Base-by-base conservation (phyloP, 2,329 filamentous ascomycete species). In the Byssothecium circinans region DNA sequence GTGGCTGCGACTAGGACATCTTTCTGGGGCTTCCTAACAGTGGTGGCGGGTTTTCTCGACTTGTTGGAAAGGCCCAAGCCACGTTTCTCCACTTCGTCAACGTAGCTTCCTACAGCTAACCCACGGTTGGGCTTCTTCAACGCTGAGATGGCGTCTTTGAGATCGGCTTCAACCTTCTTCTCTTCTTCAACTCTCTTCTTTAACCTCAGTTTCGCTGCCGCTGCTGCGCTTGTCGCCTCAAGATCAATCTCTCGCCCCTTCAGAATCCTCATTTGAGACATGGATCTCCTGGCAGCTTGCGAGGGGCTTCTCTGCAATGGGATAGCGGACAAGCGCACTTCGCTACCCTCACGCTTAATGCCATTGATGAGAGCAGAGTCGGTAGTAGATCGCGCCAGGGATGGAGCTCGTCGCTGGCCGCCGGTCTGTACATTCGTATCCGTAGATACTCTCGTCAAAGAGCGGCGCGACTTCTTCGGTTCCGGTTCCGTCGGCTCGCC, bases 111-210 rank as follows among this genome's bases (percentile, higher is more conserved):
- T 25, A 84, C 83, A 11, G 85, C 86, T 33, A 87, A 76, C 18
- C 82, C 80, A 37, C 89, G 81, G 60, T 92, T 91, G 1, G 89
- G 89, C 68, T 85, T 89, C 65, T 87, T 85, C 34, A 92, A 68
- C 8, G 84, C 81, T 5, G 81, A 81, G 41, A 94, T 91, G 8
- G 89, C 89, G 49, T 89, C 82, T 56, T 83, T 82, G 27, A 92
- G 71, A 61, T 91, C 85, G 22, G 84, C 82, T 39, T 89, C 83
- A 2, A 89, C 79, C 18, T 80, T 71, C 2, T 84, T 85, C 62
- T 86, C 86, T 22, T 84, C 82, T 40, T 90, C 83, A 2, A 89
- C 78, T 18, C 81, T 71, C 2, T 84, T 85, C 62, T 86, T 86
- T 66, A 83, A 87, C 58, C 76, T 82, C 25, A 81, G 77, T 68